Conservation (phyloP, 1,284 basidiomycete species). For the Apiotrichum porosum region DNA sequence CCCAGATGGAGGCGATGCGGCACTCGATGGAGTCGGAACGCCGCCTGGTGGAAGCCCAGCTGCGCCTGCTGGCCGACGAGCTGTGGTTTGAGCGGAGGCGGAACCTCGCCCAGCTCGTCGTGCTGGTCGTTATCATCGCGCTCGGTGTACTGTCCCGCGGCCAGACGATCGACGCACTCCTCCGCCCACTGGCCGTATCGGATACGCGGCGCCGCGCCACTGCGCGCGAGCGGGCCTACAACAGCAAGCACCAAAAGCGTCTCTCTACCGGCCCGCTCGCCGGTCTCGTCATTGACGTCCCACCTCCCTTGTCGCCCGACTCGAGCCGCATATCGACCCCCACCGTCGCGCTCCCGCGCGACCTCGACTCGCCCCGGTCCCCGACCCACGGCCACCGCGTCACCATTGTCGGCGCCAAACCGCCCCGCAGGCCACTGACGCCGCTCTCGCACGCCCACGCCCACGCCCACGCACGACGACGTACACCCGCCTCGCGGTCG, state of each 20-base stretch:
- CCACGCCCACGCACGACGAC: not conserved
- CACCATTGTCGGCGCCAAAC: not conserved
- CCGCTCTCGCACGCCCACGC: not conserved
- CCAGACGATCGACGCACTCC: constrained; percentile 34
- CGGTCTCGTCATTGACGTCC: constrained; percentile 34
- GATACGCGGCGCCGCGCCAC: constrained; percentile 18
- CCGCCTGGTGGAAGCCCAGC: constrained; percentile 24
- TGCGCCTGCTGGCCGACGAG: constrained; percentile 37
- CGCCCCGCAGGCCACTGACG: not conserved
- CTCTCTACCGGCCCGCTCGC: constrained; percentile 30
- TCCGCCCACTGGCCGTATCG: constrained; percentile 33
- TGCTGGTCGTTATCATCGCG: constrained; percentile 35
- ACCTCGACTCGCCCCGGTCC: not conserved
- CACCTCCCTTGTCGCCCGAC: not conserved
- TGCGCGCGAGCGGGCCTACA: not conserved
- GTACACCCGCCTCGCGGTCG: not conserved
- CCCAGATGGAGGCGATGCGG: constrained; percentile 40
- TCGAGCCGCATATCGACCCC: not conserved
- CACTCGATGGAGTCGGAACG: constrained; percentile 33
- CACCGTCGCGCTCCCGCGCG: not conserved
- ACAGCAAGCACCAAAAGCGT: constrained; percentile 1
- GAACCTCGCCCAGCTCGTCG: constrained; percentile 38
- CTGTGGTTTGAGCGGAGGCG: constrained; percentile 41
- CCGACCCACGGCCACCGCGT: not conserved
- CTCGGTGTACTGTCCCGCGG: constrained; percentile 32